Percentiles rank a stretch among this genome's conserved stretches.
Evolutionary conservation across 164 flowering plant species (phyloP).

Genomic region (grape (Vitis vinifera)): ASM3070453v1 NC_081806.1:3672501-3673000

Average conservation of each 20-base stretch:
- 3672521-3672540: too few relatives aligned
- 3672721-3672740: not conserved
- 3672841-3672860: too few relatives aligned
- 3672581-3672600: constrained; percentile 26
- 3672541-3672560: constrained; percentile 23
- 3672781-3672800: too few relatives aligned
- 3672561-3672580: constrained; percentile 23
- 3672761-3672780: too few relatives aligned
- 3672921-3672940: constrained; percentile 24
- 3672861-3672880: not conserved
- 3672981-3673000: not conserved
- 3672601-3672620: constrained; percentile 18
- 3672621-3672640: not conserved
- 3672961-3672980: constrained; percentile 1
- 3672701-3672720: constrained; percentile 1
- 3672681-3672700: not conserved
- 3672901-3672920: too few relatives aligned
- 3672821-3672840: too few relatives aligned
- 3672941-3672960: constrained; percentile 19
- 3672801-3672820: too few relatives aligned
- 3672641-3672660: not conserved
- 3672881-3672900: too few relatives aligned
- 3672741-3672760: too few relatives aligned
- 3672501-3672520: too few relatives aligned
- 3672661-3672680: not conserved